These are phyloP conservation scores for Termitomyces titanicus DNA, from an alignment of 768 basidiomycete genomes.

Conservation along the genomic window DNA sequence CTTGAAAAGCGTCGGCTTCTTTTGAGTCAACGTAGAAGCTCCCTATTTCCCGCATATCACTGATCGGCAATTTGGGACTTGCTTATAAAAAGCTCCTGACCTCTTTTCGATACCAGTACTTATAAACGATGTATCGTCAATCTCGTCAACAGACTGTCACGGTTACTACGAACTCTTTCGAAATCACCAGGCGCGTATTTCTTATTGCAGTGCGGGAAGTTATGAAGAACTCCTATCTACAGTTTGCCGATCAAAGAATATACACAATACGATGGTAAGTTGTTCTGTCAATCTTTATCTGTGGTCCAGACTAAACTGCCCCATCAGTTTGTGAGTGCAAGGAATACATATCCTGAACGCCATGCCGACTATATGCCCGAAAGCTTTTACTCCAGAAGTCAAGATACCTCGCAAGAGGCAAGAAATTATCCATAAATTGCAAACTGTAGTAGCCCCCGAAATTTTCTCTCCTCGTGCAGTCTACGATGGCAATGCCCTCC, in stretches of 20 bases:
- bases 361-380: neutral
- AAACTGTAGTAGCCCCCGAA: slow-evolving; percentile 27
- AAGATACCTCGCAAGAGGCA: slow-evolving; percentile 20
- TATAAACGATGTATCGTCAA: slow-evolving; percentile 2
- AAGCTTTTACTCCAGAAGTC: slow-evolving; percentile 22
- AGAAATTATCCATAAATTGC: slow-evolving; percentile 35
- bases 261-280: slow-evolving; percentile 27
- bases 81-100: neutral
- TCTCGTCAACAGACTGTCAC: slow-evolving; percentile 11
- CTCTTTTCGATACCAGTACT: neutral
- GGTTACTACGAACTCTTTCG: slow-evolving; percentile 27
- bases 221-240: neutral
- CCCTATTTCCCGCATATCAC: neutral
- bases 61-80: neutral
- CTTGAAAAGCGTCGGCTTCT: neutral
- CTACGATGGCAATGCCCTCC: slow-evolving; percentile 42
- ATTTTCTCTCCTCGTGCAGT: slow-evolving; percentile 40
- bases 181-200: slow-evolving; percentile 19
- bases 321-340: slow-evolving; percentile 2
- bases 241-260: slow-evolving; percentile 26
- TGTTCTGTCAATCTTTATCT: neutral
- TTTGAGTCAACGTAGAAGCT: neutral
- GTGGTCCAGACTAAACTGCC: neutral
- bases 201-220: neutral
- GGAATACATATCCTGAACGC: neutral